Evolutionary conservation across 108 stramenopile species (phyloP).

Genomic region (Cyclostephanos invisitatus): DNA sequence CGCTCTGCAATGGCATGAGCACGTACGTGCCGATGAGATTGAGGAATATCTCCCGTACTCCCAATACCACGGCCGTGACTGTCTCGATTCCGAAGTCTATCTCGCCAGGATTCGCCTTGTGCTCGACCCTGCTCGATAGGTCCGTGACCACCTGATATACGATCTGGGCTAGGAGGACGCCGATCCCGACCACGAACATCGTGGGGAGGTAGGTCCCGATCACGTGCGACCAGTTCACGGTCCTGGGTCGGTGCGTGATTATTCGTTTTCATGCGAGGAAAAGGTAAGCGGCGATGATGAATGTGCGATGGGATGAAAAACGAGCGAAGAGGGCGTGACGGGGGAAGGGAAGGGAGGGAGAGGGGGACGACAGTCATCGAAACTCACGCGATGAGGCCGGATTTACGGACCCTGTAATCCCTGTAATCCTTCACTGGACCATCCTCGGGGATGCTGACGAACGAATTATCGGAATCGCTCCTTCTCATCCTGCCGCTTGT

Average conservation of each 20-base stretch:
- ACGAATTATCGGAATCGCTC: conserved; percentile 40
- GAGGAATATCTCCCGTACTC: conserved; percentile 61
- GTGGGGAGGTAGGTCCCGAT: conserved; percentile 75
- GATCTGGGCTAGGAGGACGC: conserved; percentile 71
- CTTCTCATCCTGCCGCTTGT: conserved; percentile 23
- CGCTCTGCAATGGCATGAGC: conserved; percentile 48
- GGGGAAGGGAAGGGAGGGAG: no score
- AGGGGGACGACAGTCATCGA: background rate
- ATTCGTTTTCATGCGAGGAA: no score
- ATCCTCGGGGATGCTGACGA: conserved; percentile 47
- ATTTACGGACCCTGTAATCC: conserved; percentile 49
- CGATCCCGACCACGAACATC: conserved; percentile 62
- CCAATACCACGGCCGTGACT: conserved; percentile 53
- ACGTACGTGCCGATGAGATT: conserved; percentile 52
- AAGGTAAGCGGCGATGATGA: no score
- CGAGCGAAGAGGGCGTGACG: no score
- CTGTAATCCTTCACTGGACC: conserved; percentile 50
- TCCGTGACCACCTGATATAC: conserved; percentile 76
- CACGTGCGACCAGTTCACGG: conserved; percentile 91
- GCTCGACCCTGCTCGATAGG: conserved; percentile 43
- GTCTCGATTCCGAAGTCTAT: conserved; percentile 57
- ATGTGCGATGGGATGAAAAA: no score
- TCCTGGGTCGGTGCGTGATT: conserved; percentile 47
- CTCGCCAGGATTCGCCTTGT: conserved; percentile 53
- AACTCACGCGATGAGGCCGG: conserved; percentile 50